These are phyloP conservation scores for Tolypocladium ophioglossoides DNA, from an alignment of 2,329 filamentous ascomycete genomes.

Conservation along the genomic window DNA sequence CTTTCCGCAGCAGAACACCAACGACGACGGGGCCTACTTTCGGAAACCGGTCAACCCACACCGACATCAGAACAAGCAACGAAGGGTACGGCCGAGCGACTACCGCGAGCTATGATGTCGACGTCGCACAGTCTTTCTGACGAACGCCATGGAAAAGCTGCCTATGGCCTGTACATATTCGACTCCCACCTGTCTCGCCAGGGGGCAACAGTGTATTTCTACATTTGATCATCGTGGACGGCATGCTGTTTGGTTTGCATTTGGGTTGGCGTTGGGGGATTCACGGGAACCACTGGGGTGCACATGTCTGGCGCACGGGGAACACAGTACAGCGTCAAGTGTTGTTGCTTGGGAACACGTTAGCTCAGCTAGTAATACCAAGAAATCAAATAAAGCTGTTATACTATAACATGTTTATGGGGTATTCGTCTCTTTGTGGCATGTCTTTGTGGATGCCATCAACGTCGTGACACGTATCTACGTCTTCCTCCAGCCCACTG, in stretches of 20 bases:
- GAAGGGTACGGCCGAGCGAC: constrained; percentile 76
- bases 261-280: not conserved
- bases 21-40: constrained; percentile 87
- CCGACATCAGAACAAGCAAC: constrained; percentile 72
- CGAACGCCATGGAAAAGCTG: not conserved
- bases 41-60: constrained; percentile 93
- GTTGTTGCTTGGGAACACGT: not conserved
- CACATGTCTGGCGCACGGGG: not conserved
- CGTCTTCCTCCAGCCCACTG: not conserved
- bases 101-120: constrained; percentile 65
- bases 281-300: not conserved
- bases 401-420: not conserved
- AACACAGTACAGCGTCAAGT: not conserved
- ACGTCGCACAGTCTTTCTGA: not conserved
- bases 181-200: not conserved
- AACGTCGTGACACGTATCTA: not conserved
- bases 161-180: not conserved
- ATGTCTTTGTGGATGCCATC: not conserved
- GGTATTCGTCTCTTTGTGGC: constrained; percentile 1
- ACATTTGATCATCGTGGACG: not conserved
- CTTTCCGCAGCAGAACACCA: constrained; percentile 39
- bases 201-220: not conserved
- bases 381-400: not conserved
- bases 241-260: not conserved
- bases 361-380: too few species aligned